Base-by-base conservation (phyloP, 352 stramenopile species). In the Phytophthora meadii region DNA sequence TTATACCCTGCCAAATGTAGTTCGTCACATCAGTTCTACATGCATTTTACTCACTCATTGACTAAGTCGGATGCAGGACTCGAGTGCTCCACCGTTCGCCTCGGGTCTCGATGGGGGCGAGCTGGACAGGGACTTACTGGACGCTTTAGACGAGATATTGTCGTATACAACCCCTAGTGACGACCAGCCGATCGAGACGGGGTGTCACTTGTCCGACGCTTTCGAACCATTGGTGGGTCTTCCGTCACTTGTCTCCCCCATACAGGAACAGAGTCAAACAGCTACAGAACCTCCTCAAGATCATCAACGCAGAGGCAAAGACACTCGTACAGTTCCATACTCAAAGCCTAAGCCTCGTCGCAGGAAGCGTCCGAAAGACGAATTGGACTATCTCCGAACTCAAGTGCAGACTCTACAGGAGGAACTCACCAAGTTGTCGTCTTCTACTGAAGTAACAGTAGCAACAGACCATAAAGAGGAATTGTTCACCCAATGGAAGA, bases 291-390 rank as follows among this genome's bases (percentile, higher is more conserved):
- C 34, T 8, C 7, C 41, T 60, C 40, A 46, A 11, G 49, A 66
- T 11, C 42, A 51, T 15, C 41, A 39, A 14, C 50, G 50, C 8
- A 44, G 39, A 19, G 44, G 28, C 24, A 72, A 72, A 66, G 56
- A 72, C 34, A 25, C 14, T 5, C 49, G 47, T 2, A 32, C 41
- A 1, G 19, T 58, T 17, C 63, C 63, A 14, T 66, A 69, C 45
- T 19, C 27, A 2, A 61, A 51, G 15, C 28, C 53, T 10, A 74
- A 62, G 42, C 55, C 45, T 30, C 65, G 61, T 42, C 60, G 66
- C 5, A 50, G 70, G 2, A 78, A 72, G 17, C 60, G 70, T 0
- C 70, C 65, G 28, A 78, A 75, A 49, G 65, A 78, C 42, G 70
- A 78, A 49, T 53, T 78, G 24, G 65, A 78, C 24, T 75, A 78